Evolutionary conservation across 371 early-diverging fungal genomes (phyloP).

Genomic region (Spraguea lophii): DNA sequence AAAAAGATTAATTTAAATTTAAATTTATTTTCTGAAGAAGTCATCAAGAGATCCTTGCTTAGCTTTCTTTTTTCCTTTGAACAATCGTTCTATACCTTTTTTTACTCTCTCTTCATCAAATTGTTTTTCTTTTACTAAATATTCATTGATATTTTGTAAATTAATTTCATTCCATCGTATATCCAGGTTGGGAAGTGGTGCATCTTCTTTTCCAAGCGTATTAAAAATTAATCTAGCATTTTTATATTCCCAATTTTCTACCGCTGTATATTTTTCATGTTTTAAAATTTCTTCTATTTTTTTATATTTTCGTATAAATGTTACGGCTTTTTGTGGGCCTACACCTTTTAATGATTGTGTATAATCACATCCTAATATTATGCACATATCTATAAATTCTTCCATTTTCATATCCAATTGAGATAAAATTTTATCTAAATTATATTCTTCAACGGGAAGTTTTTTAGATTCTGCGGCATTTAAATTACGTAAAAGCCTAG

Average conservation of each 20-base stretch:
- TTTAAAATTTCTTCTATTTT: slow-evolving; percentile 64
- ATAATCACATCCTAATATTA: slow-evolving; percentile 95
- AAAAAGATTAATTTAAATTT: not conserved
- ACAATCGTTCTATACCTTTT: slow-evolving; percentile 49
- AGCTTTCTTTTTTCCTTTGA: slow-evolving; percentile 2
- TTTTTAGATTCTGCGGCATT: slow-evolving; percentile 75
- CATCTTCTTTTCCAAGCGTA: slow-evolving; percentile 52
- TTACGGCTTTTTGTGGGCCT: slow-evolving; percentile 66
- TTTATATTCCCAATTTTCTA: slow-evolving; percentile 67
- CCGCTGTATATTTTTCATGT: slow-evolving; percentile 47
- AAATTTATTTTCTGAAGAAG: not conserved
- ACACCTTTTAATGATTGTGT: slow-evolving; percentile 79
- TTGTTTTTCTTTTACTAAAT: slow-evolving; percentile 72
- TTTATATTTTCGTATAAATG: slow-evolving; percentile 64
- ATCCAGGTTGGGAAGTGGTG: slow-evolving; percentile 48
- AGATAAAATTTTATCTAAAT: slow-evolving; percentile 57
- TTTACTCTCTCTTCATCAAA: slow-evolving; percentile 81
- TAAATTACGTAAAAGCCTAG: slow-evolving; percentile 73
- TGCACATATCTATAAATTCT: slow-evolving; percentile 92
- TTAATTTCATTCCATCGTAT: slow-evolving; percentile 61
- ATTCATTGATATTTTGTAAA: slow-evolving; percentile 64
- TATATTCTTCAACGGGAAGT: slow-evolving; percentile 70
- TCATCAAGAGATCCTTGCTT: slow-evolving; percentile 19
- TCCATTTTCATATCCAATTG: slow-evolving; percentile 58
- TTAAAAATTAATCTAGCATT: slow-evolving; percentile 72